These are phyloP conservation scores for Mucor circinelloides DNA, from an alignment of 371 early-diverging fungal species.

Conservation along the genomic window DNA sequence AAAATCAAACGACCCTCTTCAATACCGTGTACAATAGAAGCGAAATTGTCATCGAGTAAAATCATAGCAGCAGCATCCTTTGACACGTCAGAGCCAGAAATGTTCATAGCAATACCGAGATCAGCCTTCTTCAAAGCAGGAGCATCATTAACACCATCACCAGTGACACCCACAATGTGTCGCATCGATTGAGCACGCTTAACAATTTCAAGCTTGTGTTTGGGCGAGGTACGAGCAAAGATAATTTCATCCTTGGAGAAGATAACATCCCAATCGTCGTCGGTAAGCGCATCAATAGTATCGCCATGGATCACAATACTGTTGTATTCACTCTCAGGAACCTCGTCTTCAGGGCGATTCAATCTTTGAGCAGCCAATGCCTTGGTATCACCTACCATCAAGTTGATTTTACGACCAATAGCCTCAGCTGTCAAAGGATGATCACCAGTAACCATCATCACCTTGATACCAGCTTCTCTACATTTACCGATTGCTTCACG, in stretches of 20 bases:
- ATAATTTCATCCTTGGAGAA: conserved; percentile 42
- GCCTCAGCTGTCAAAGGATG: conserved; percentile 90
- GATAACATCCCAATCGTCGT: conserved; percentile 83
- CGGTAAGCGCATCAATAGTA: conserved; percentile 75
- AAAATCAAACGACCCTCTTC: conserved; percentile 96
- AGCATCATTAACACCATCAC: conserved; percentile 97
- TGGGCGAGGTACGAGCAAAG: conserved; percentile 60
- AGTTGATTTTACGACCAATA: conserved; percentile 88
- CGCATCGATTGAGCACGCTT: conserved; percentile 39
- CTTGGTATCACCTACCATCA: conserved; percentile 87
- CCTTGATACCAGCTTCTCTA: conserved; percentile 89
- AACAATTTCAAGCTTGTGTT: conserved; percentile 54
- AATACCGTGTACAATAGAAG: conserved; percentile 85
- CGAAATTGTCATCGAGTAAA: conserved; percentile 94
- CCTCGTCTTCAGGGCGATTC: conserved; percentile 56
- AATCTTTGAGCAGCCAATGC: conserved; percentile 71
- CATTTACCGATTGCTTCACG: conserved; percentile 95
- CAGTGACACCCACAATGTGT: conserved; percentile 63
- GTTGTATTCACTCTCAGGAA: conserved; percentile 78
- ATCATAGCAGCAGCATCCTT: conserved; percentile 99
- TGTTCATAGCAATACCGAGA: conserved; percentile 97
- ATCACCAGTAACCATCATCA: conserved; percentile 98
- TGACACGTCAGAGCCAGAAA: conserved; percentile 92
- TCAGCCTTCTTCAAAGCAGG: conserved; percentile 96
- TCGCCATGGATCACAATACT: conserved; percentile 96